phyloP scores from a whole-genome alignment of 495 filamentous ascomycete genomes.

The Aspergillus leporis region DNA sequence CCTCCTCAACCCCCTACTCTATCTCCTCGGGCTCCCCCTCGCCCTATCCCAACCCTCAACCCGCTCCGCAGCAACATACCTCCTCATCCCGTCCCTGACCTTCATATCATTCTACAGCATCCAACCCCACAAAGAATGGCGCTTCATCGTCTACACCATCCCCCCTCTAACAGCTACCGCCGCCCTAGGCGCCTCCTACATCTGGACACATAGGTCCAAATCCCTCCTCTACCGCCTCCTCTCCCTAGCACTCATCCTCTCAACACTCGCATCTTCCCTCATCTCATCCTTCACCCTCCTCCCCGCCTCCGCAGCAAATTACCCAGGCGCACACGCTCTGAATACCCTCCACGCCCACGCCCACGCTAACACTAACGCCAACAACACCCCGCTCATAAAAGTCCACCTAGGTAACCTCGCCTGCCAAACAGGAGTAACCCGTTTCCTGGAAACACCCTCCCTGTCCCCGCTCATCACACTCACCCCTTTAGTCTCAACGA shows the following conservation, averaged over 20 bases:
- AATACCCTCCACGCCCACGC: constrained; percentile 46
- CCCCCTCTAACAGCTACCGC: constrained; percentile 79
- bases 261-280: constrained; percentile 58
- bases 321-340: constrained; percentile 80
- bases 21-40: constrained; percentile 63
- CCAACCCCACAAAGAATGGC: constrained; percentile 94
- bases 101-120: constrained; percentile 80
- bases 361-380: constrained; percentile 27
- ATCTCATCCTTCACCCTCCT: constrained; percentile 65
- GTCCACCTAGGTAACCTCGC: constrained; percentile 84
- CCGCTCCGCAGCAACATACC: constrained; percentile 42
- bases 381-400: too few species aligned
- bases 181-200: constrained; percentile 68
- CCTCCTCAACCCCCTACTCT: constrained; percentile 72
- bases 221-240: constrained; percentile 55
- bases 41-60: constrained; percentile 57
- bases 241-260: constrained; percentile 54
- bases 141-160: constrained; percentile 89
- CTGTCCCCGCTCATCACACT: too few species aligned
- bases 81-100: constrained; percentile 64
- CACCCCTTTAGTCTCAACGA: background rate
- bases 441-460: constrained; percentile 68
- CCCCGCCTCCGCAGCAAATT: constrained; percentile 73
- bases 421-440: constrained; percentile 92
- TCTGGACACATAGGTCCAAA: constrained; percentile 69